These are phyloP conservation scores for Citrus medica DNA, from an alignment of 345 rosid species.

Conservation along the genomic window DNA sequence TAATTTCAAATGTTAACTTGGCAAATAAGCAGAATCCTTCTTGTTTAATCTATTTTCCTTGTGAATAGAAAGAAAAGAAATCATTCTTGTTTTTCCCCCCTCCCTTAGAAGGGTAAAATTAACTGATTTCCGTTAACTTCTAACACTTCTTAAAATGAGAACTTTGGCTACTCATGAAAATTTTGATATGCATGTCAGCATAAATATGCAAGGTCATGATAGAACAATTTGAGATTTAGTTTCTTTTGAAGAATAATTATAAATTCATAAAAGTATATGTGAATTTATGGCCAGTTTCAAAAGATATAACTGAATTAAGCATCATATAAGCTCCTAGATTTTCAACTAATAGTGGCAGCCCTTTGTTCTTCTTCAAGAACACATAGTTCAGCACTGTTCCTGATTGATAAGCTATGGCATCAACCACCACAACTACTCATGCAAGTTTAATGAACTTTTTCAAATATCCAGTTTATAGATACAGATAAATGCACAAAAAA, in stretches of 20 bases:
- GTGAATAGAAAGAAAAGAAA: background rate
- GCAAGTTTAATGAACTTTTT: background rate
- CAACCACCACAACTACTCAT: background rate
- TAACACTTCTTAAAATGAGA: background rate
- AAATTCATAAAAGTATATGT: background rate
- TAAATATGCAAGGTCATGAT: background rate
- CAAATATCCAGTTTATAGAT: background rate
- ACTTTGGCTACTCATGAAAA: background rate
- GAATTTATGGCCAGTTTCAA: background rate
- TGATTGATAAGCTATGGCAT: background rate
- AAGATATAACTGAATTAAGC: background rate
- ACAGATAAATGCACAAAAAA: background rate
- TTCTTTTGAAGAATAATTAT: background rate
- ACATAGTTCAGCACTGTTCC: background rate
- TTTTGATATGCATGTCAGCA: background rate
- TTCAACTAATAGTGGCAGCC: background rate
- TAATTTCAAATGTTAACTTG: conserved; percentile 6
- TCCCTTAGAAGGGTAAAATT: background rate
- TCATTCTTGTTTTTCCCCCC: background rate
- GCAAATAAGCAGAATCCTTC: conserved; percentile 4
- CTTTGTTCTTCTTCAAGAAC: background rate
- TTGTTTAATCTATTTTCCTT: background rate
- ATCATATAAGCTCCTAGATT: background rate
- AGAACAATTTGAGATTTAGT: background rate
- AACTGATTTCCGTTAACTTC: background rate